Base-by-base conservation (phyloP, 352 stramenopile species). In the Phytophthora melonis region DNA sequence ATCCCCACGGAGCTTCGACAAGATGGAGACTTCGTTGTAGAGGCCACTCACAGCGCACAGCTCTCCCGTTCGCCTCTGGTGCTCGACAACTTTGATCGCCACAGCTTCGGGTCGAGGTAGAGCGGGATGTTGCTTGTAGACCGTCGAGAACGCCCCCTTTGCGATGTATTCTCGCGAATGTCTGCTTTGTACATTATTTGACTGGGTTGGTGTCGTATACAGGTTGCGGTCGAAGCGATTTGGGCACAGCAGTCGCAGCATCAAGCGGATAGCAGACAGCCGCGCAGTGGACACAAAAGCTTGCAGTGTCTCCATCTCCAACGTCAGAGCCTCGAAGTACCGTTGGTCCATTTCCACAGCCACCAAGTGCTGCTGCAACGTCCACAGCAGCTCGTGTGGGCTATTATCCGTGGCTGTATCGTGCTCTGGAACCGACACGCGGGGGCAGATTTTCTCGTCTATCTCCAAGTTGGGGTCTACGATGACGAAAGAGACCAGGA, bases 21-120 rank as follows among this genome's bases (percentile, higher is more conserved):
- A 77, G 21, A 91, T 82, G 0, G 58, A 55, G 8, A 93, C 63
- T 70, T 93, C 86, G 59, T 87, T 85, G 57, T 82, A 92, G 5
- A 90, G 14, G 7, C 84, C 72, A 7, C 59, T 77, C 1, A 88
- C 49, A 14, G 87, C 67, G 18, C 78, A 91, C 27, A 82, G 45
- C 6, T 89, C 79, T 0, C 83, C 83, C 7, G 72, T 62, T 54
- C 73, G 72, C 30, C 71, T 74, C 60, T 91, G 82, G 50, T 87
- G 78, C 1, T 73, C 73, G 9, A 88, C 71, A n/a, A 81, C 69
- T 69, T 93, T 92, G 39, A 92, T 74, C 23, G 82, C 83, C 3
- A 92, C 68, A 41, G 32, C 23, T 55, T 55, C 36, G 18, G 68
- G 32, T 1, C 13, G 45, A 10, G 63, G 57, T 14, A 88, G 50